Conservation (phyloP, 2,329 filamentous ascomycete genomes). For the Pseudogymnoascus sp. region DNA sequence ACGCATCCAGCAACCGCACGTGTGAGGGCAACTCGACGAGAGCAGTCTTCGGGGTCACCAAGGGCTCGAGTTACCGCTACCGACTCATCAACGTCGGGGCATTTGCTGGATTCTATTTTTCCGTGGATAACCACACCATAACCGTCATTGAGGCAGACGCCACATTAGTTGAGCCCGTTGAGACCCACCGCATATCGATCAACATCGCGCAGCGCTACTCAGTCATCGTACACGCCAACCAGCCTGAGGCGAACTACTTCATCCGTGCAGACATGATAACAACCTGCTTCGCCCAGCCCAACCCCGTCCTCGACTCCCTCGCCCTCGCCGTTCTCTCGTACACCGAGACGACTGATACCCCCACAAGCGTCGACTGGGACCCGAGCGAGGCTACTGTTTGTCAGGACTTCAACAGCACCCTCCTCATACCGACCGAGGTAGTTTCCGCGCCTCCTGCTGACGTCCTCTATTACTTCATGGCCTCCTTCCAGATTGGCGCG, state of each 20-base stretch:
- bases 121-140: constrained; percentile 61
- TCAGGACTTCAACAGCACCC: constrained; percentile 34
- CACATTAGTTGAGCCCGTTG: constrained; percentile 54
- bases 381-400: constrained; percentile 32
- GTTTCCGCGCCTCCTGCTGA: constrained; percentile 43
- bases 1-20: constrained; percentile 39
- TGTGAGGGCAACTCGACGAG: constrained; percentile 7
- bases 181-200: constrained; percentile 57
- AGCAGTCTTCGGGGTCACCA: constrained; percentile 5
- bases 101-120: constrained; percentile 66
- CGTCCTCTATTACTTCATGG: constrained; percentile 47
- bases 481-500: constrained; percentile 54
- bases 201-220: constrained; percentile 63
- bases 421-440: constrained; percentile 40
- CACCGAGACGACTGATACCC: constrained; percentile 20
- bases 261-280: constrained; percentile 43
- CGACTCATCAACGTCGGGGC: constrained; percentile 65
- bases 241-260: constrained; percentile 55
- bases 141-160: constrained; percentile 65
- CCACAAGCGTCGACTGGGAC: constrained; percentile 38
- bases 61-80: constrained; percentile 43
- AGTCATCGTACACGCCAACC: constrained; percentile 57
- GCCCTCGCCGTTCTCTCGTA: constrained; percentile 32
- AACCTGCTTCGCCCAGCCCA: constrained; percentile 40
- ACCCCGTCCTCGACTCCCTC: constrained; percentile 38